These are phyloP conservation scores for Septoria linicola DNA, from an alignment of 2,329 filamentous ascomycete species.

Conservation along the genomic window DNA sequence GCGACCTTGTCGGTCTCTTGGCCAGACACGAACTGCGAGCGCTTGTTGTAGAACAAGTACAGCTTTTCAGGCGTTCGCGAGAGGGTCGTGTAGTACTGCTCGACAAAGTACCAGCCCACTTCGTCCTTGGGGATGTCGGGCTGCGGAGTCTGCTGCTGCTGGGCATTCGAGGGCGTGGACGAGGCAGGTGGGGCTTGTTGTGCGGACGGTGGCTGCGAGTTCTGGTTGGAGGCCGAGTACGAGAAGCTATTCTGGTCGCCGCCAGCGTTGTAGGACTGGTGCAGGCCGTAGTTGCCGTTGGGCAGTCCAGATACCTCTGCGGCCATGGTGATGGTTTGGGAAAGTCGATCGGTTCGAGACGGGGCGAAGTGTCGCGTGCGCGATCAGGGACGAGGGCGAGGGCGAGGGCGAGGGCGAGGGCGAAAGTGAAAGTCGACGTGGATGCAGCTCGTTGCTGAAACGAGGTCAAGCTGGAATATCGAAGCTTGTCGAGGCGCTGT, in stretches of 20 bases:
- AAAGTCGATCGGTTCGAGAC: neutral
- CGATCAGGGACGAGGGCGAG: neutral
- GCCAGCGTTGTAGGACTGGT: constrained; percentile 41
- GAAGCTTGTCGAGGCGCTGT: constrained; percentile 1
- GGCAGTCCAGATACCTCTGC: constrained; percentile 42
- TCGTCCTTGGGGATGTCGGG: constrained; percentile 73
- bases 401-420: neutral
- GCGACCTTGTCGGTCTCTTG: constrained; percentile 84
- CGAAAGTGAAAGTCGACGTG: too few species aligned
- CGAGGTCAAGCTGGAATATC: constrained; percentile 1
- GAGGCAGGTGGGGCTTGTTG: constrained; percentile 26
- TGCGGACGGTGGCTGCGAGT: constrained; percentile 28
- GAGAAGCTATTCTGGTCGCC: constrained; percentile 36
- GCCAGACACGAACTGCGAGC: constrained; percentile 91
- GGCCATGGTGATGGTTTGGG: constrained; percentile 38
- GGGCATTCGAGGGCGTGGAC: constrained; percentile 28
- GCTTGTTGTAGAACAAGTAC: constrained; percentile 94
- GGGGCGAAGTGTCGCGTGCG: constrained; percentile 6
- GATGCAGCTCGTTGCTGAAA: neutral
- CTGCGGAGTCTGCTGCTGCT: constrained; percentile 22
- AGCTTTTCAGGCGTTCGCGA: constrained; percentile 94
- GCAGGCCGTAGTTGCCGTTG: constrained; percentile 51
- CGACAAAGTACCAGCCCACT: constrained; percentile 98
- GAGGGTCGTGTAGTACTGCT: constrained; percentile 97
- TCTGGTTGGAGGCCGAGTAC: constrained; percentile 36